Evolutionary conservation across 1,284 basidiomycete species (phyloP).

Genomic region (Takashimella tepidaria): DNA sequence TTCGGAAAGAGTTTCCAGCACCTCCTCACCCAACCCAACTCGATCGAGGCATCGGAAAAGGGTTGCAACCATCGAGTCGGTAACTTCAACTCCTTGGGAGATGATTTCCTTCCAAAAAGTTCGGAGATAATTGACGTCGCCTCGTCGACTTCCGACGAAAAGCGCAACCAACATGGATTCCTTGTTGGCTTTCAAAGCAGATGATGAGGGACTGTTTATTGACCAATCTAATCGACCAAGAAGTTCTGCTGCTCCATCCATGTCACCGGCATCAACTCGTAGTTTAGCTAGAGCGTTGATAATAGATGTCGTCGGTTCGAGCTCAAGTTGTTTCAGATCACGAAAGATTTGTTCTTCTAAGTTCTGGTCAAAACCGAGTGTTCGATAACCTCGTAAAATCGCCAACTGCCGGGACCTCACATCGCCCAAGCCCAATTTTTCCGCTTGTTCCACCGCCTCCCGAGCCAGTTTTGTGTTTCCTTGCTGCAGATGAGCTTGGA

Average conservation of each 20-base stretch:
- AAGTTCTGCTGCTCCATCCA: constrained; percentile 18
- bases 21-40: constrained; percentile 6
- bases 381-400: constrained; percentile 31
- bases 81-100: neutral
- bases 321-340: constrained; percentile 17
- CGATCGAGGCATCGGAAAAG: constrained; percentile 13
- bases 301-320: constrained; percentile 16
- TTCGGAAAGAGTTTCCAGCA: constrained; percentile 2
- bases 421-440: constrained; percentile 5
- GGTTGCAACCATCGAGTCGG: constrained; percentile 9
- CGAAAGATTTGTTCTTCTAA: constrained; percentile 28
- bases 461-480: constrained; percentile 24
- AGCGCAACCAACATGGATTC: constrained; percentile 3
- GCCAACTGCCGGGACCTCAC: constrained; percentile 24
- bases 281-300: constrained; percentile 32
- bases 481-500: constrained; percentile 27
- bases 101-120: constrained; percentile 2
- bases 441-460: constrained; percentile 8
- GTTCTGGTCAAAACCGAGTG: constrained; percentile 23
- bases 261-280: constrained; percentile 26
- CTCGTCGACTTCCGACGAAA: constrained; percentile 1
- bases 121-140: neutral
- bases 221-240: constrained; percentile 17
- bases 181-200: neutral
- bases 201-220: neutral